Conservation (phyloP, 345 rosid genomes). For the Nasturtium officinale region DNA sequence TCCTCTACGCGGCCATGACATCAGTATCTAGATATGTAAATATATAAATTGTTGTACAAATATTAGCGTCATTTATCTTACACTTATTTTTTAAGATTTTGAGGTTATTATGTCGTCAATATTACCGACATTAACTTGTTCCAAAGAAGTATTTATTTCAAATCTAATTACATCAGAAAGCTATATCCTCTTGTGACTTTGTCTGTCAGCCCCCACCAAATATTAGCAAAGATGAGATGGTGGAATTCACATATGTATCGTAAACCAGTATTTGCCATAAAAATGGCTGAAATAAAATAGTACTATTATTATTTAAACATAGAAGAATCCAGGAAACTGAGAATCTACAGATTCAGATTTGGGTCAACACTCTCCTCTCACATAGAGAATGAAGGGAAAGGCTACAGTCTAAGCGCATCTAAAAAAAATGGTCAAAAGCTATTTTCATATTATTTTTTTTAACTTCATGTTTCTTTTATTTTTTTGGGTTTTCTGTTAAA, state of each 20-base stretch:
- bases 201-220: background rate
- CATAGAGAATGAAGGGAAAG: slow-evolving; percentile 7
- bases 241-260: background rate
- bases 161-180: background rate
- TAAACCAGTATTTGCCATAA: background rate
- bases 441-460: background rate
- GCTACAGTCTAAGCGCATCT: slow-evolving; percentile 1
- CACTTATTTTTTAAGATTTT: no score
- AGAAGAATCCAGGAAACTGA: background rate
- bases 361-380: background rate
- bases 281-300: background rate
- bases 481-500: no score
- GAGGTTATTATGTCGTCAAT: no score
- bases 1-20: no score
- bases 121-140: background rate
- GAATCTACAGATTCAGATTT: slow-evolving; percentile 10
- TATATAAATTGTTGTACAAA: no score
- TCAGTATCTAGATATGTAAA: no score
- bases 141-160: background rate
- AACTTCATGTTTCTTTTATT: slow-evolving; percentile 12
- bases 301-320: background rate
- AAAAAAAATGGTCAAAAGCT: slow-evolving; percentile 17
- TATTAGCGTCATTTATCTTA: no score
- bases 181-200: background rate
- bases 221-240: background rate